These are phyloP conservation scores for Colletotrichum truncatum DNA, from an alignment of 2,329 filamentous ascomycete species.

Conservation along the genomic window DNA sequence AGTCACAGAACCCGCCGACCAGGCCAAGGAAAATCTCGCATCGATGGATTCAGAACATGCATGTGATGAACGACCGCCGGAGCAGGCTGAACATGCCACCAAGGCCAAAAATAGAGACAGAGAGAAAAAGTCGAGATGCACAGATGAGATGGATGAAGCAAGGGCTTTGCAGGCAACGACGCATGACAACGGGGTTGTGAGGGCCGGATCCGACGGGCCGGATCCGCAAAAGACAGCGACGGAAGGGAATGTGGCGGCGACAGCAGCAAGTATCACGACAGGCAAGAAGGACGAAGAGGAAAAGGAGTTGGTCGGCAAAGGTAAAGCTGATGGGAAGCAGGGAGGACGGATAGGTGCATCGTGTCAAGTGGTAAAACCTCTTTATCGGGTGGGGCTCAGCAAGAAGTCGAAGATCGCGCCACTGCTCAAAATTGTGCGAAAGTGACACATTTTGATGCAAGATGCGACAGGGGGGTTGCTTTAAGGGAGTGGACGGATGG, in stretches of 20 bases:
- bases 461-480: neutral
- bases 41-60: neutral
- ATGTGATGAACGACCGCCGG: neutral
- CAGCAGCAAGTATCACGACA: neutral
- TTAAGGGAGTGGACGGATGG: neutral
- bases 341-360: conserved; percentile 11
- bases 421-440: conserved; percentile 58
- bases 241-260: neutral
- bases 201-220: neutral
- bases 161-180: conserved; percentile 18
- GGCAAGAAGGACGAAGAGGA: conserved; percentile 18
- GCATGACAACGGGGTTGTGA: conserved; percentile 2
- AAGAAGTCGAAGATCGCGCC: conserved; percentile 60
- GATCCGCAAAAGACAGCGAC: conserved; percentile 5
- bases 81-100: neutral
- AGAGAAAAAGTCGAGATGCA: neutral
- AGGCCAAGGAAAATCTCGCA: neutral
- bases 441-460: conserved; percentile 33
- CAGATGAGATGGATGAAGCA: neutral
- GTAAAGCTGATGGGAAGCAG: conserved; percentile 25
- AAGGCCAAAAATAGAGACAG: neutral
- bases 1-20: neutral
- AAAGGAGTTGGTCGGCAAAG: conserved; percentile 22
- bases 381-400: conserved; percentile 62
- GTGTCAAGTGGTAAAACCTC: conserved; percentile 44